Percentiles rank a stretch among this genome's conserved stretches.
Conservation (phyloP, 2,329 filamentous ascomycete genomes). For the Scytalidium sp. region DNA sequence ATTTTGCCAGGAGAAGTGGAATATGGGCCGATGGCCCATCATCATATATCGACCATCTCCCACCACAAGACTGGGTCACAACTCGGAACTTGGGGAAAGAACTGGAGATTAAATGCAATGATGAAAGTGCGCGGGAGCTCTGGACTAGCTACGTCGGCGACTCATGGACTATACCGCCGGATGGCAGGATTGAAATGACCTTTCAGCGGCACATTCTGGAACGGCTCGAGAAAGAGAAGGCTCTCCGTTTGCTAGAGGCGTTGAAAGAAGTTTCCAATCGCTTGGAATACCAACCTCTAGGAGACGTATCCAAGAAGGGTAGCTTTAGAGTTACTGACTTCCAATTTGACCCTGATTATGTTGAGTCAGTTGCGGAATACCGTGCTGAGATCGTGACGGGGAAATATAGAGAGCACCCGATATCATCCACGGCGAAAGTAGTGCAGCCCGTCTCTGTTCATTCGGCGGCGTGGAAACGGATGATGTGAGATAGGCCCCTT, state of each 20-base stretch:
- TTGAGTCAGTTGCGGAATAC: conserved; percentile 8
- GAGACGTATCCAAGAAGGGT: conserved; percentile 3
- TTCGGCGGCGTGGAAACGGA: conserved; percentile 4
- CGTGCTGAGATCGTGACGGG: conserved; percentile 5
- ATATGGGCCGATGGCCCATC: not conserved
- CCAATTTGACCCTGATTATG: conserved; percentile 7
- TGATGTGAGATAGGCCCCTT: conserved; percentile 2
- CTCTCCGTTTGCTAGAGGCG: conserved; percentile 2
- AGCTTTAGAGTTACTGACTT: conserved; percentile 9
- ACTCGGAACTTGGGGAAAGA: conserved; percentile 5
- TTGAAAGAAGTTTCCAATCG: conserved; percentile 2
- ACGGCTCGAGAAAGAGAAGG: conserved; percentile 7
- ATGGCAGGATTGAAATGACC: conserved; percentile 10
- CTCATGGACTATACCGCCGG: conserved; percentile 10
- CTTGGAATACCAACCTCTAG: conserved; percentile 2
- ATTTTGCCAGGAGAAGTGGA: not conserved
- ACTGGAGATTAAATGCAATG: conserved; percentile 6
- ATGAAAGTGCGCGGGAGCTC: conserved; percentile 2
- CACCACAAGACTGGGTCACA: conserved; percentile 5
- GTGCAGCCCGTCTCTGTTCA: not conserved
- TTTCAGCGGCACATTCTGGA: conserved; percentile 9
- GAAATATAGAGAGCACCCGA: conserved; percentile 4
- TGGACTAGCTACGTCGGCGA: conserved; percentile 9
- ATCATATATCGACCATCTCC: conserved; percentile 3
- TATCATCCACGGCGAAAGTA: not conserved